These are phyloP conservation scores for Colletotrichum graminicola DNA, from an alignment of 2,329 filamentous ascomycete genomes.

Conservation along the genomic window DNA sequence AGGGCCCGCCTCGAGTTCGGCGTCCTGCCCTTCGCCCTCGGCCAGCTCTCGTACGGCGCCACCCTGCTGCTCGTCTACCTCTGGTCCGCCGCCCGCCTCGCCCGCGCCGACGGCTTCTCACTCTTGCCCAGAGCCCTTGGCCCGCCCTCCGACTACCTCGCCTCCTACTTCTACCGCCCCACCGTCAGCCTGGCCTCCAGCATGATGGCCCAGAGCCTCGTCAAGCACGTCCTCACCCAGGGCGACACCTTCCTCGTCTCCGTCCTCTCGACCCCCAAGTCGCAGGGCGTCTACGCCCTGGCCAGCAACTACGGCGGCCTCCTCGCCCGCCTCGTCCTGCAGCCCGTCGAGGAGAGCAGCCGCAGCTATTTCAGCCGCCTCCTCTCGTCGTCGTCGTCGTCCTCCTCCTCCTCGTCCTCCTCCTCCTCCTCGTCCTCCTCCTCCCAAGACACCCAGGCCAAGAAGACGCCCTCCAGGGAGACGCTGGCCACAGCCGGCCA, in stretches of 20 bases:
- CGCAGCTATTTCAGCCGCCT: constrained; percentile 90
- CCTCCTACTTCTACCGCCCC: constrained; percentile 74
- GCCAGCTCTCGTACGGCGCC: constrained; percentile 82
- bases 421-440: constrained; percentile 63
- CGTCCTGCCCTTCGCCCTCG: constrained; percentile 88
- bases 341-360: constrained; percentile 94
- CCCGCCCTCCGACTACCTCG: constrained; percentile 57
- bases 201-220: constrained; percentile 86
- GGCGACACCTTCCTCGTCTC: constrained; percentile 92
- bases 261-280: constrained; percentile 78
- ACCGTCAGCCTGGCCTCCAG: constrained; percentile 82
- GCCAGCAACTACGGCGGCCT: constrained; percentile 96
- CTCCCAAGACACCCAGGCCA: constrained; percentile 44
- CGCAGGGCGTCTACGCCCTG: constrained; percentile 92
- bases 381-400: too few species aligned
- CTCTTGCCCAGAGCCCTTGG: constrained; percentile 65
- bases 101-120: constrained; percentile 73
- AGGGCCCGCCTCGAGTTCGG: constrained; percentile 69
- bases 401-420: constrained; percentile 44
- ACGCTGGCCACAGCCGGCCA: constrained; percentile 56
- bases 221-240: constrained; percentile 95
- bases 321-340: constrained; percentile 88
- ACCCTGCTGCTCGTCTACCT: constrained; percentile 79
- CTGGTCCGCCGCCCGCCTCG: constrained; percentile 68
- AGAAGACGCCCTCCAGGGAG: constrained; percentile 45